Conservation (phyloP, 2,329 filamentous ascomycete genomes). For the Xylariales sp. region DNA sequence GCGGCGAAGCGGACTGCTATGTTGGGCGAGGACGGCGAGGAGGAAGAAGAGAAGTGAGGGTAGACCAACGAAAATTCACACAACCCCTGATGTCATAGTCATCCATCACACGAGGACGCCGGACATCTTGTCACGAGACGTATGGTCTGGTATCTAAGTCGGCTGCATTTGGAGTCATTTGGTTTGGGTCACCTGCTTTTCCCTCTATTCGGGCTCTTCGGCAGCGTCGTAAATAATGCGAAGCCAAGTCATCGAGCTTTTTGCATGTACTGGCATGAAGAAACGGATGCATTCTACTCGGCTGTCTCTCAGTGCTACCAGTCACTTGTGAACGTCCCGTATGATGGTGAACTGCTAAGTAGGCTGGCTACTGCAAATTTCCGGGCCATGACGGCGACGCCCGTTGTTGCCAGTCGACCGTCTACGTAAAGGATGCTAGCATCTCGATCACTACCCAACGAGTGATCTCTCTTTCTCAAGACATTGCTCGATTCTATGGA, state of each 20-base stretch:
- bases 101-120: conserved; percentile 29
- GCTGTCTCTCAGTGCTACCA: too few species aligned
- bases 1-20: conserved; percentile 85
- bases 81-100: conserved; percentile 3
- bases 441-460: too few species aligned
- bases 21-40: conserved; percentile 64
- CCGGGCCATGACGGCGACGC: too few species aligned
- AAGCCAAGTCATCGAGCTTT: conserved; percentile 12
- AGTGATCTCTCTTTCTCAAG: too few species aligned
- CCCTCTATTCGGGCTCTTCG: conserved; percentile 13
- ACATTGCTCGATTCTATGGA: too few species aligned
- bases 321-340: too few species aligned
- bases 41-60: conserved; percentile 42
- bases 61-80: conserved; percentile 25
- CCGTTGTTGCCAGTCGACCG: too few species aligned
- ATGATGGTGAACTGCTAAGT: too few species aligned
- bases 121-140: conserved; percentile 24
- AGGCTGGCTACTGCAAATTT: too few species aligned
- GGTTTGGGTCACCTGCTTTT: conserved; percentile 45
- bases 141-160: conserved; percentile 28
- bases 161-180: conserved; percentile 57
- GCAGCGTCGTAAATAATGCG: conserved; percentile 12
- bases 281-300: conserved; percentile 8
- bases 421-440: too few species aligned
- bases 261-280: conserved; percentile 9